These are phyloP conservation scores for Yamadazyma oceani DNA, from an alignment of 1,139 yeast genomes.

Conservation along the genomic window DNA sequence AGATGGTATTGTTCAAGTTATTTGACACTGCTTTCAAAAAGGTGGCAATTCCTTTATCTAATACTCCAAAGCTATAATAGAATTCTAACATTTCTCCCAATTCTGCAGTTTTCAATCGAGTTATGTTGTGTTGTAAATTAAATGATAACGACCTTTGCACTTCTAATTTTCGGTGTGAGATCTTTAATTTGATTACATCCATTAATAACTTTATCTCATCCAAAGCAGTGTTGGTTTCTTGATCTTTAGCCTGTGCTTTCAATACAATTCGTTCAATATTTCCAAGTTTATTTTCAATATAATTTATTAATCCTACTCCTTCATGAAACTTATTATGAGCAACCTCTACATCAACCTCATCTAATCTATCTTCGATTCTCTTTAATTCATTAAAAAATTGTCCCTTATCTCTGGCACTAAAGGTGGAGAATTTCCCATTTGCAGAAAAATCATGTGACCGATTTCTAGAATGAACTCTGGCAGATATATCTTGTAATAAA, in stretches of 20 bases:
- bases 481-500: slow-evolving; percentile 52
- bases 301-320: slow-evolving; percentile 53
- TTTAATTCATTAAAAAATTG: slow-evolving; percentile 46
- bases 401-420: slow-evolving; percentile 22
- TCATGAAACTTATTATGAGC: slow-evolving; percentile 59
- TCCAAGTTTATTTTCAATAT: slow-evolving; percentile 37
- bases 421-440: slow-evolving; percentile 16
- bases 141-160: slow-evolving; percentile 41
- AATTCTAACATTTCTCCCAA: slow-evolving; percentile 35
- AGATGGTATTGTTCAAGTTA: slow-evolving; percentile 33
- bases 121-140: slow-evolving; percentile 38
- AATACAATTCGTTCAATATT: slow-evolving; percentile 22
- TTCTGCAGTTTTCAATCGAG: slow-evolving; percentile 31
- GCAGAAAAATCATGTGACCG: slow-evolving; percentile 48
- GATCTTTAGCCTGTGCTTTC: slow-evolving; percentile 11
- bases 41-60: slow-evolving; percentile 39
- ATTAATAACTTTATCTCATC: slow-evolving; percentile 41
- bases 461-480: slow-evolving; percentile 56
- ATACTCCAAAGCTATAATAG: slow-evolving; percentile 37
- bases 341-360: slow-evolving; percentile 64
- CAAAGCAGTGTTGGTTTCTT: slow-evolving; percentile 16
- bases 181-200: slow-evolving; percentile 44
- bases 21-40: slow-evolving; percentile 39
- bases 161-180: slow-evolving; percentile 35
- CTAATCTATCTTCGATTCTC: slow-evolving; percentile 59